A percentile compares a stretch with the other conserved stretches of the same genome.
phyloP scores from a whole-genome alignment of 768 basidiomycete genomes.

The Agrocybe chaxingu region DNA sequence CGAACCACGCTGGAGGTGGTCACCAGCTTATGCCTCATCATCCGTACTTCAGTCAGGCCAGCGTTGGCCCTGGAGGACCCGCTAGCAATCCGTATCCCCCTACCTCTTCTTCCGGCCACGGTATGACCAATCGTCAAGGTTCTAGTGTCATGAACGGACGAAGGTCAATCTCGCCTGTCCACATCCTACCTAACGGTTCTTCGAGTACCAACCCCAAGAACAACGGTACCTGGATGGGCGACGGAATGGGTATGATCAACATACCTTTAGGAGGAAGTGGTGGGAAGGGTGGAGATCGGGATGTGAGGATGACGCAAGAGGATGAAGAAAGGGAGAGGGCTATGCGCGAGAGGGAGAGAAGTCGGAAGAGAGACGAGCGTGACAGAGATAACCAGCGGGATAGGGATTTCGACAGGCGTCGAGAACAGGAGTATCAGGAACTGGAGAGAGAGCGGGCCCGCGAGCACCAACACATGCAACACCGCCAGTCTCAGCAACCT shows the following conservation, averaged over 20 bases:
- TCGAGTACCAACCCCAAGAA: conserved; percentile 16
- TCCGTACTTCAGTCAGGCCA: conserved; percentile 29
- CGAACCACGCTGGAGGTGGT: conserved; percentile 15
- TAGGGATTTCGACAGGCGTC: conserved; percentile 22
- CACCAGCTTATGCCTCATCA: conserved; percentile 28
- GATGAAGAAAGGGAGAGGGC: conserved; percentile 36
- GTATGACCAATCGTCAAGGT: conserved; percentile 14
- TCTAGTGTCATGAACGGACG: conserved; percentile 21
- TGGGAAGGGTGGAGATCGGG: conserved; percentile 20
- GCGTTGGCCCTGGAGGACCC: conserved; percentile 13
- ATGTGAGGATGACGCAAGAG: conserved; percentile 26
- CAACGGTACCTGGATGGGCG: conserved; percentile 35
- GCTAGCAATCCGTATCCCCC: conserved; percentile 13
- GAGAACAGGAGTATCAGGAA: conserved; percentile 21
- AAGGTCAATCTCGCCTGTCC: conserved; percentile 37
- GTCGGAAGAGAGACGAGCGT: conserved; percentile 15
- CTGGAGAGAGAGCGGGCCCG: conserved; percentile 27
- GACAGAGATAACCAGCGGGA: conserved; percentile 22
- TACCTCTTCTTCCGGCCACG: conserved; percentile 4
- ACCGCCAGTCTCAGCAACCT: conserved; percentile 33
- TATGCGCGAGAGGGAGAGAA: conserved; percentile 11
- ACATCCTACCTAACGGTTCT: conserved; percentile 24
- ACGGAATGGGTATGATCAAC: conserved; percentile 24
- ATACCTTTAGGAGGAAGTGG: conserved; percentile 16
- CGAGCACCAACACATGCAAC: conserved; percentile 31